phyloP scores from a whole-genome alignment of 352 stramenopile genomes.

The Globisporangium cederbergense region DNA sequence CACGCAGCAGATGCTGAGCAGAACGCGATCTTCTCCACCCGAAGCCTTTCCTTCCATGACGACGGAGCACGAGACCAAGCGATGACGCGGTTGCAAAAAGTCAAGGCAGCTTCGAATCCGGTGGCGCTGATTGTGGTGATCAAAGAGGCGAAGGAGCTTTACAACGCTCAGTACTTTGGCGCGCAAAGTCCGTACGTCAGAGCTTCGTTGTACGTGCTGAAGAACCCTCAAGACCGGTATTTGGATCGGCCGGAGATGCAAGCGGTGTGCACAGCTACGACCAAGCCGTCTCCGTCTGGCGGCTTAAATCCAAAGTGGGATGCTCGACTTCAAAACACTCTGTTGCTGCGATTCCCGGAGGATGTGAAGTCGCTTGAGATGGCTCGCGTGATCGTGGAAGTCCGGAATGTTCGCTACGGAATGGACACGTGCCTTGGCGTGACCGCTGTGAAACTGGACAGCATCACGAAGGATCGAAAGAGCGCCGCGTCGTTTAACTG shows the following conservation, averaged over 20 bases:
- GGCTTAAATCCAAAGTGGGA: constrained; percentile 75
- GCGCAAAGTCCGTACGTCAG: constrained; percentile 83
- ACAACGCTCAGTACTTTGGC: constrained; percentile 86
- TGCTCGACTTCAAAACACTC: constrained; percentile 70
- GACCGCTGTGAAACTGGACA: constrained; percentile 77
- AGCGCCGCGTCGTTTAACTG: constrained; percentile 81
- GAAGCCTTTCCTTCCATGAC: constrained; percentile 60
- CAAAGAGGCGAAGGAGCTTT: constrained; percentile 71
- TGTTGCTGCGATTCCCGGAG: constrained; percentile 68
- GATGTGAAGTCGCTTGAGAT: constrained; percentile 58
- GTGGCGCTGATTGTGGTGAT: constrained; percentile 82
- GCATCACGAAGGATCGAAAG: constrained; percentile 71
- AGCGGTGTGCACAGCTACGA: constrained; percentile 70
- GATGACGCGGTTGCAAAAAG: constrained; percentile 64
- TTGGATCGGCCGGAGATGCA: constrained; percentile 77
- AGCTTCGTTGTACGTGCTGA: constrained; percentile 78
- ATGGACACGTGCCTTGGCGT: constrained; percentile 85
- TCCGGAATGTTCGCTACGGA: constrained; percentile 81
- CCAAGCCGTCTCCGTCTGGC: constrained; percentile 74
- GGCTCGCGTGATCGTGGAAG: constrained; percentile 81
- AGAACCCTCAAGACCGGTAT: constrained; percentile 76
- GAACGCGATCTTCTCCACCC: constrained; percentile 56
- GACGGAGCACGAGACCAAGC: constrained; percentile 43
- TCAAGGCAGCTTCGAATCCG: constrained; percentile 74
- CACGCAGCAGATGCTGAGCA: constrained; percentile 38